Conservation (phyloP, 1,284 basidiomycete genomes). For the Stereum hirsutum region DNA sequence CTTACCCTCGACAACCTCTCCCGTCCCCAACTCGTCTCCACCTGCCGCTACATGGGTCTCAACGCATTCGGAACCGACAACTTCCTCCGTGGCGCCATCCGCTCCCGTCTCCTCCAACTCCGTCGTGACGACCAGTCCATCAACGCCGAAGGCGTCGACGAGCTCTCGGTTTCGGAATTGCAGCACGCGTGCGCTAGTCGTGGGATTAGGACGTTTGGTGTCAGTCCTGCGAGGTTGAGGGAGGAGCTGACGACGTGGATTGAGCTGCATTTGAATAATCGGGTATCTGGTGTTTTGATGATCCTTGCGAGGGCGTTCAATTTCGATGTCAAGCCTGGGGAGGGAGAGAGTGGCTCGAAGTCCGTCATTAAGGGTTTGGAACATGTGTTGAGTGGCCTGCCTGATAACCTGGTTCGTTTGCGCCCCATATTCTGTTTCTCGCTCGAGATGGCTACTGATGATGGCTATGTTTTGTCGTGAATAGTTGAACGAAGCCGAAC, state of each 20-base stretch:
- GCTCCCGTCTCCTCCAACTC: constrained; percentile 76
- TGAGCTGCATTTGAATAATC: constrained; percentile 78
- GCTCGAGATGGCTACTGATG: not conserved
- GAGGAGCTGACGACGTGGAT: constrained; percentile 95
- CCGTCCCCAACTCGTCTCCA: constrained; percentile 93
- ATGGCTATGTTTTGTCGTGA: not conserved
- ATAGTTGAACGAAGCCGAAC: constrained; percentile 94
- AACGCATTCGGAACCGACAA: constrained; percentile 99
- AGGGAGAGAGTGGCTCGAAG: constrained; percentile 70
- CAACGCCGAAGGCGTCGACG: constrained; percentile 82
- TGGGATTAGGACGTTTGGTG: constrained; percentile 83
- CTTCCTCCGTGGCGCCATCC: constrained; percentile 92
- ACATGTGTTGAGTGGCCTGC: constrained; percentile 86
- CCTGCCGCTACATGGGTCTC: constrained; percentile 96
- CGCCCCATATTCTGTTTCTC: not conserved
- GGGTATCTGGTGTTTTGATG: constrained; percentile 90
- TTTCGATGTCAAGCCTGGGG: constrained; percentile 73
- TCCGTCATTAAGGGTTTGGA: constrained; percentile 78
- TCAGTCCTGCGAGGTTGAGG: constrained; percentile 76
- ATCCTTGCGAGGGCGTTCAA: constrained; percentile 92
- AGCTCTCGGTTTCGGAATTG: constrained; percentile 85
- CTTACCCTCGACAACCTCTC: constrained; percentile 97
- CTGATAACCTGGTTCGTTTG: constrained; percentile 80
- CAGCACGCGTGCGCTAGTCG: constrained; percentile 91
- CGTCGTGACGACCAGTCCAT: constrained; percentile 93